Conservation (phyloP, 169 alveolate genomes). For the Babesia divergens region DNA sequence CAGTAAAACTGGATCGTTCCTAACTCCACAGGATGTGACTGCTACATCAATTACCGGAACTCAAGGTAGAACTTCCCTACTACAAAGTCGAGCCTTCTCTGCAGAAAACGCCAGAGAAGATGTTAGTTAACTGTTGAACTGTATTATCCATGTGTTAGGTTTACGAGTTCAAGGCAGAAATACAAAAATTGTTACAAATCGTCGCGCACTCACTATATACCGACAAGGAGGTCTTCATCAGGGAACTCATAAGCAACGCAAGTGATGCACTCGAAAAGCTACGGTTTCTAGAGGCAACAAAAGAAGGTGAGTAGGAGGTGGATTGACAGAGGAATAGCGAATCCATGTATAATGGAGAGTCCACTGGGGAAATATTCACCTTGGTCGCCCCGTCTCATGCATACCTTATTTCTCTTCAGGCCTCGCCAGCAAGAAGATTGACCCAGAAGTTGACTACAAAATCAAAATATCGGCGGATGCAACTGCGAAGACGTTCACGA, state of each 20-base stretch:
- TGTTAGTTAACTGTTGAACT: not conserved
- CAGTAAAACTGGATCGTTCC: too few species aligned
- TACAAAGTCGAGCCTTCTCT: constrained; percentile 9
- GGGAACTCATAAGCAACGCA: constrained; percentile 98
- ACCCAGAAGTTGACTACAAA: constrained; percentile 55
- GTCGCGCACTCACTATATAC: constrained; percentile 95
- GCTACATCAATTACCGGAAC: too few species aligned
- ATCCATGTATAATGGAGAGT: not conserved
- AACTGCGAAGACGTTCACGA: constrained; percentile 50
- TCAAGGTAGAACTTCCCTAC: not conserved
- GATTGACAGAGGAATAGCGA: not conserved
- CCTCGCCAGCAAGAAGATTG: constrained; percentile 24
- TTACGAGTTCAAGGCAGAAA: constrained; percentile 90
- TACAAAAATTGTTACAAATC: constrained; percentile 92
- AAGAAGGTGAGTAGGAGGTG: constrained; percentile 43
- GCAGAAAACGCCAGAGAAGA: constrained; percentile 1
- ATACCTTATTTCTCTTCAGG: constrained; percentile 10
- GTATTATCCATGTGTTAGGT: not conserved
- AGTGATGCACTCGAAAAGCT: constrained; percentile 99
- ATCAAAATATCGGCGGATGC: constrained; percentile 49
- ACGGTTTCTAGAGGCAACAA: constrained; percentile 79
- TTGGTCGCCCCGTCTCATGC: too few species aligned
- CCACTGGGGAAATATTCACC: constrained; percentile 78
- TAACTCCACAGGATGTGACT: too few species aligned
- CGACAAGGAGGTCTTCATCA: constrained; percentile 93